Conservation (phyloP, 2,329 filamentous ascomycete genomes). For the Rhexocercosporidium sp. region DNA sequence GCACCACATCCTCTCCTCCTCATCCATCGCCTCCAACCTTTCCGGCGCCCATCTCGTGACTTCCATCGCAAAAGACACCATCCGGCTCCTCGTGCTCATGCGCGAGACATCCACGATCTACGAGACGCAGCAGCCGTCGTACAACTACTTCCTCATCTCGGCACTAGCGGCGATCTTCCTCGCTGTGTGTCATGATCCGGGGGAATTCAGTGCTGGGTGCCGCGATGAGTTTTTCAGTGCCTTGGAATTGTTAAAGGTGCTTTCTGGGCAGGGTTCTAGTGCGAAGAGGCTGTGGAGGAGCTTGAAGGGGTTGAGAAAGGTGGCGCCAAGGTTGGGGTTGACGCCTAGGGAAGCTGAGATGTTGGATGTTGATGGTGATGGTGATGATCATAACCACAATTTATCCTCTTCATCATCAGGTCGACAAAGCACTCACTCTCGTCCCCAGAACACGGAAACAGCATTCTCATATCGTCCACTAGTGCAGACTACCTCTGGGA, state of each 20-base stretch:
- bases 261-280: background rate
- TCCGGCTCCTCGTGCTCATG: background rate
- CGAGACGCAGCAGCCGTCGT: background rate
- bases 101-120: background rate
- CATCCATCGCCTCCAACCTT: background rate
- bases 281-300: conserved; percentile 5
- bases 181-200: background rate
- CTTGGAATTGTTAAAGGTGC: background rate
- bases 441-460: background rate
- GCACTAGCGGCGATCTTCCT: background rate
- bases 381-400: too few species aligned
- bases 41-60: background rate
- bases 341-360: background rate
- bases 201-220: background rate
- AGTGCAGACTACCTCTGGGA: background rate
- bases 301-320: background rate
- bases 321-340: background rate
- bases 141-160: background rate
- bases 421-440: too few species aligned
- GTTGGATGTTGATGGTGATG: too few species aligned
- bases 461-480: background rate
- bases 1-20: background rate
- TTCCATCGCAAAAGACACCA: background rate
- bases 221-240: background rate
- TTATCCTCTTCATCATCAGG: too few species aligned